These are phyloP conservation scores for Pleodorina starrii DNA, from an alignment of 139 green algal species.

Conservation along the genomic window DNA sequence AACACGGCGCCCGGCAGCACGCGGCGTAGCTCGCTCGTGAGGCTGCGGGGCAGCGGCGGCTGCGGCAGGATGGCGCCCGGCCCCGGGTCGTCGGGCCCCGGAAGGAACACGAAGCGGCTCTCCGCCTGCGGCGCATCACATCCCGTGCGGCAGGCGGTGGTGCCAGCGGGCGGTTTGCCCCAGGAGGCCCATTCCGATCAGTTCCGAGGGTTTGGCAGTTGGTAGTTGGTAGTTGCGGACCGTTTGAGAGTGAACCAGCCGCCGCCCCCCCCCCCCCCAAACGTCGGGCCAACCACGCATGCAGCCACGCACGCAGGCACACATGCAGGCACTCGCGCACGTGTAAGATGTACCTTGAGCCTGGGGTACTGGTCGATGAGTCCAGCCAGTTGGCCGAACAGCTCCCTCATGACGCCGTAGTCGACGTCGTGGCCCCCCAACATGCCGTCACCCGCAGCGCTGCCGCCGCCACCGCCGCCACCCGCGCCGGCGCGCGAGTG, in stretches of 20 bases:
- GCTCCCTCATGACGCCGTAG: conserved; percentile 65
- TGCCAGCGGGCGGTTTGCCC: no score
- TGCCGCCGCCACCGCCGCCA: not conserved
- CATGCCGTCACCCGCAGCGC: conserved; percentile 17
- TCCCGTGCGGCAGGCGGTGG: no score
- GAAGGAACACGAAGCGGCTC: conserved; percentile 88
- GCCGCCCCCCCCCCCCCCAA: no score
- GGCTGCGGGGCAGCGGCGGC: conserved; percentile 73
- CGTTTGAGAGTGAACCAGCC: no score
- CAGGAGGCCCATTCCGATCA: no score
- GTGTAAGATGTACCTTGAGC: no score
- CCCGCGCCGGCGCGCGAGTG: conserved; percentile 61
- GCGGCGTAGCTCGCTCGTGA: conserved; percentile 70
- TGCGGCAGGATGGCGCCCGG: conserved; percentile 78
- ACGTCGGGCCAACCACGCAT: no score
- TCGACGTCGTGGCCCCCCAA: conserved; percentile 47
- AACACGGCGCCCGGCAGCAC: conserved; percentile 79
- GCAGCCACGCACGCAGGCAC: no score
- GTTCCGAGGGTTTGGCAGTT: no score
- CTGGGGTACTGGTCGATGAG: conserved; percentile 77
- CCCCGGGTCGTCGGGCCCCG: conserved; percentile 85
- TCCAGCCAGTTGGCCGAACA: conserved; percentile 80
- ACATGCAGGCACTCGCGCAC: no score
- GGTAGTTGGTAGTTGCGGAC: no score
- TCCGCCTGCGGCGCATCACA: conserved; percentile 61